Conservation (phyloP, 176 grass and related monocot species). For the Neostapfia colusana region DNA sequence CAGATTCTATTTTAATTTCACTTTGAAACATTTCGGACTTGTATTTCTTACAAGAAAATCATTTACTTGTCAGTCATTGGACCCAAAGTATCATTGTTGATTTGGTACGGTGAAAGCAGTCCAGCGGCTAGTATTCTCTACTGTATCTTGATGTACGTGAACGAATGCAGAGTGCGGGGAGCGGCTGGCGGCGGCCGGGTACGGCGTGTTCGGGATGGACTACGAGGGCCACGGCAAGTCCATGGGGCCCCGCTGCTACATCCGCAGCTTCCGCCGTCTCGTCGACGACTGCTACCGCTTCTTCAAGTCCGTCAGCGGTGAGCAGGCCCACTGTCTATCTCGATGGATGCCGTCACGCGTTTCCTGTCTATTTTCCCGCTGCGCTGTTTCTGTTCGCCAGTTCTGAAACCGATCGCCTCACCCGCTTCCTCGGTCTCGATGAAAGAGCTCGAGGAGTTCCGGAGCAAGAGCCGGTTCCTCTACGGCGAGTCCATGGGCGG, state of each 20-base stretch:
- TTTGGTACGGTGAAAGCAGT: too few species aligned
- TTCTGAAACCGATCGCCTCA: not conserved
- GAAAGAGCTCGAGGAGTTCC: conserved; percentile 59
- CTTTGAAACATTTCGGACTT: too few species aligned
- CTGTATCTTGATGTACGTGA: too few species aligned
- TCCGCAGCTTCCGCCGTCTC: conserved; percentile 70
- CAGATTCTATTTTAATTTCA: too few species aligned
- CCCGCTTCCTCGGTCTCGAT: not conserved
- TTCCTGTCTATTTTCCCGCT: too few species aligned
- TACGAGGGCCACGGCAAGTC: conserved; percentile 93
- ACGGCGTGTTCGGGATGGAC: conserved; percentile 78
- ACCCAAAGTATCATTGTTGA: too few species aligned
- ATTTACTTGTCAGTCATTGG: too few species aligned
- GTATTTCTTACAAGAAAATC: too few species aligned
- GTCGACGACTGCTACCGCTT: conserved; percentile 67
- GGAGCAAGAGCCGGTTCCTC: conserved; percentile 80
- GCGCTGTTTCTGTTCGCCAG: not conserved
- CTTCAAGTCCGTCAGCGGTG: conserved; percentile 78
- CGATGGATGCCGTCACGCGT: not conserved
- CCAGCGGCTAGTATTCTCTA: too few species aligned
- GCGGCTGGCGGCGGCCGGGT: conserved; percentile 60
- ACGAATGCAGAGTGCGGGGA: conserved; percentile 45
- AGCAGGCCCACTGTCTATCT: too few species aligned
- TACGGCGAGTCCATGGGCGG: conserved; percentile 98
- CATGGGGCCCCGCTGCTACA: conserved; percentile 74